Evolutionary conservation across 306 rosid species (phyloP), one percentile per base, ranked within the genome.

Genomic region (Amphicarpaea edgeworthii): DNA sequence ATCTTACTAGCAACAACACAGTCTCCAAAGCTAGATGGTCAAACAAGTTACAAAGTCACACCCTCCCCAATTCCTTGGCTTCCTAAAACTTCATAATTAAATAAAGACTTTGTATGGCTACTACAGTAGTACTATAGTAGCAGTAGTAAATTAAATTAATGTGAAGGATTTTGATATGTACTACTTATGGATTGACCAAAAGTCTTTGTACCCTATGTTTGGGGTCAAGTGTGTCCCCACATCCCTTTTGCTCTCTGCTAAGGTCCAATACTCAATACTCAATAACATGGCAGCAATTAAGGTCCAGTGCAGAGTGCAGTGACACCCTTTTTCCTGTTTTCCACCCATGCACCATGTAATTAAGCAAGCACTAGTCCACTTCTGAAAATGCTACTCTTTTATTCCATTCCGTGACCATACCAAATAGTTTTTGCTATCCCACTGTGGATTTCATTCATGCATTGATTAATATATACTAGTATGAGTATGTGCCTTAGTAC

Each of bases 11-110:
- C 72, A 34, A 76, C 83, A 83, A 76, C 83, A 83, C 87, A 66
- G 89, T 88, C 88, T 88, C 81, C 92, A 37, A 88, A 57, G 84
- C 47, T 67, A 30, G 40, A 16, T 73, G 86, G 91, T 90, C 93
- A 87, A 90, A 86, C 72, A 40, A 77, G 78, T 72, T 67, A 72
- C 74, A 72, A 81, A 64, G 26, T 76, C 77, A 70, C 87, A 82
- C 89, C 88, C 77, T 87, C 84, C 88, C 90, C 87, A 84, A 79
- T 85, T 83, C 79, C 81, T 82, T 85, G 88, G 87, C 91, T 82
- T 83, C 68, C 91, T 80, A 80, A n/a, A n/a, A 83, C 40, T 76
- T 62, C 64, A 38, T 30, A 68, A 60, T 67, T 73, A 51, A 47
- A 82, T 77, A 81, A 30, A 32, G 3, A 15, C 14, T 71, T 43